phyloP scores from a whole-genome alignment of 129 eudicot genomes.

The Centella asiatica region DNA sequence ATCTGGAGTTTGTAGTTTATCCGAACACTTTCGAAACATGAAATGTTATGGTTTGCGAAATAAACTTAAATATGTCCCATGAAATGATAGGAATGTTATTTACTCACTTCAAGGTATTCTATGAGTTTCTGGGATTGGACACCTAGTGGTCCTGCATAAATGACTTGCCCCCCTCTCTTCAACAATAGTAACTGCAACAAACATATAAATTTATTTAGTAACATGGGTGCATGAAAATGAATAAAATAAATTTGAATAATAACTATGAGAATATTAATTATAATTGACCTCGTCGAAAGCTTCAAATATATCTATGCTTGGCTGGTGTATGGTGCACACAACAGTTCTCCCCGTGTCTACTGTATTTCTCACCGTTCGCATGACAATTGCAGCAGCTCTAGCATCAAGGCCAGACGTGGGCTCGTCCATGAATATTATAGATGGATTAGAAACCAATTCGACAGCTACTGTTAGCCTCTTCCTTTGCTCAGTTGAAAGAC shows the following conservation, averaged over 20 bases:
- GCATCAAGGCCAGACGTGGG: slow-evolving; percentile 91
- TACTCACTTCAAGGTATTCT: slow-evolving; percentile 56
- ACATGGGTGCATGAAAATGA: not conserved
- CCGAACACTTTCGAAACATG: no score
- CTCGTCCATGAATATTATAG: slow-evolving; percentile 90
- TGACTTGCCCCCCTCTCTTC: slow-evolving; percentile 81
- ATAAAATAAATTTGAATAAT: not conserved
- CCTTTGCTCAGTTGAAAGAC: slow-evolving; percentile 81
- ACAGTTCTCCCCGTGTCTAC: slow-evolving; percentile 79
- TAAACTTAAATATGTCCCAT: not conserved
- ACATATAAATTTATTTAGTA: not conserved
- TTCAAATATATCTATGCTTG: slow-evolving; percentile 75
- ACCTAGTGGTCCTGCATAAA: slow-evolving; percentile 67
- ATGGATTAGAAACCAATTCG: slow-evolving; percentile 79
- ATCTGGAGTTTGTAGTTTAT: no score
- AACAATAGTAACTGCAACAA: slow-evolving; percentile 46
- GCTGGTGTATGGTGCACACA: slow-evolving; percentile 86
- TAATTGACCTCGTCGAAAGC: slow-evolving; percentile 64
- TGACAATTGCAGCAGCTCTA: slow-evolving; percentile 82
- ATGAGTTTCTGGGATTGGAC: slow-evolving; percentile 44
- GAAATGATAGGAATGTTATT: slow-evolving; percentile 4
- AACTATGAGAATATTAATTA: not conserved
- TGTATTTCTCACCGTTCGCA: slow-evolving; percentile 74
- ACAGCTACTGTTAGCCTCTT: slow-evolving; percentile 78
- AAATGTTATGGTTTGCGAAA: not conserved